A percentile compares a stretch with the other conserved stretches of the same genome.
phyloP scores from a whole-genome alignment of 2,329 filamentous ascomycete genomes.

The Aspergillus vadensis region DNA sequence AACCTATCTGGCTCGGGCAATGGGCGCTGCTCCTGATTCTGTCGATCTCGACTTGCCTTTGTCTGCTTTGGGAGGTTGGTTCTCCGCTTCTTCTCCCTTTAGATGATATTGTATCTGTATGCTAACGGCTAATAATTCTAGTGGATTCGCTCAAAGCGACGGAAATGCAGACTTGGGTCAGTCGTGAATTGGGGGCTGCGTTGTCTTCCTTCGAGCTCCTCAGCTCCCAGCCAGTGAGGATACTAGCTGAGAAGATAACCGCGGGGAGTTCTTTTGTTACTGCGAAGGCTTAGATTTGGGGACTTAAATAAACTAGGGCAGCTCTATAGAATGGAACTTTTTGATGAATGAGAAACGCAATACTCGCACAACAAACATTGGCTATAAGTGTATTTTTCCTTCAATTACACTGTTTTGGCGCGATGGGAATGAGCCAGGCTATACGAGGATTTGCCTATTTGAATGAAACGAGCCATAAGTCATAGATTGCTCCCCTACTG shows the following conservation, averaged over 20 bases:
- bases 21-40: constrained; percentile 24
- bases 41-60: constrained; percentile 25
- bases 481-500: too few species aligned
- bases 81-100: not conserved
- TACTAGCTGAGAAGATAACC: constrained; percentile 23
- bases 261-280: constrained; percentile 20
- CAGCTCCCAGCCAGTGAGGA: constrained; percentile 23
- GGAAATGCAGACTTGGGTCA: constrained; percentile 26
- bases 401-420: too few species aligned
- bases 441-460: too few species aligned
- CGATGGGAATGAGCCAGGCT: too few species aligned
- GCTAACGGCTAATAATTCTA: not conserved
- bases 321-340: too few species aligned
- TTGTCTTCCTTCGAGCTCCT: constrained; percentile 27
- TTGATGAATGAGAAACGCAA: too few species aligned
- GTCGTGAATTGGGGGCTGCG: constrained; percentile 23
- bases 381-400: too few species aligned
- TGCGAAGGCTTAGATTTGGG: too few species aligned
- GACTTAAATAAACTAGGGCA: too few species aligned
- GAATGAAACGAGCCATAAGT: too few species aligned
- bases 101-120: not conserved
- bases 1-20: constrained; percentile 24
- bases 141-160: constrained; percentile 28
- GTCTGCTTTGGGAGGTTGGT: constrained; percentile 22
- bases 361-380: too few species aligned